Evolutionary conservation across 352 stramenopile species (phyloP), one percentile per base, ranked within the genome.

Genomic region (Nannochloropsis limnetica): DNA sequence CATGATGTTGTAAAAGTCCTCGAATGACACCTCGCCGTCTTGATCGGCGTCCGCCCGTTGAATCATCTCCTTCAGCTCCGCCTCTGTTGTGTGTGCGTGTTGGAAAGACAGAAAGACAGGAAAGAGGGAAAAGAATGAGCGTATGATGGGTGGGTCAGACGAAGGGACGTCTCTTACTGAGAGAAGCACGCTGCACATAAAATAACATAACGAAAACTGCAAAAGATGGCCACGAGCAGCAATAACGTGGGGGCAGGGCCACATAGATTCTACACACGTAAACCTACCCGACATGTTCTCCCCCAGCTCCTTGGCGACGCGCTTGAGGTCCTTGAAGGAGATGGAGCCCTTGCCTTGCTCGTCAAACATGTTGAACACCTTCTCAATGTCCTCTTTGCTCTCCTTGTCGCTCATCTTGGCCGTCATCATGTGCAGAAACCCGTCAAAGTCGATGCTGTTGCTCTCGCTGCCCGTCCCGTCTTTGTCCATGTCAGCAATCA

Each of bases 31-130:
- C 88, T 98, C 93, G 28, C 95, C 94, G 87, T 98, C 95, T 67
- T 94, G 90, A 87, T 98, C 94, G 8, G 90, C 91, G 85, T 98
- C 95, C 25, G 95, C 95, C 79, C 96, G 90, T 85, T 98, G 94
- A 86, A 98, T 98, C 95, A 98, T 98, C 86, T 98, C 95, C 83
- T 97, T 90, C 54, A 98, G 88, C 87, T 98, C 95, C 79, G 96
- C 94, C 89, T 98, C 95, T 87, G 83, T 49, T 44, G 32, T 23
- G 81, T 20, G 31, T 37, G 23, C 11, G 43, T 23, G n/a, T 68
- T 32, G 80, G 44, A 43, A 81, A 22, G 20, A 81, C 37, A 49
- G 17, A n/a, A 68, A 83, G 8, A 68, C 3, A 81, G 43, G 43
- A 79, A 84, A 68, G 32, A 81, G 29, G 5, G 20, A 22, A 43